Conservation (phyloP, 176 grass and related monocot species). For the Aegilops umbellulata region DNA sequence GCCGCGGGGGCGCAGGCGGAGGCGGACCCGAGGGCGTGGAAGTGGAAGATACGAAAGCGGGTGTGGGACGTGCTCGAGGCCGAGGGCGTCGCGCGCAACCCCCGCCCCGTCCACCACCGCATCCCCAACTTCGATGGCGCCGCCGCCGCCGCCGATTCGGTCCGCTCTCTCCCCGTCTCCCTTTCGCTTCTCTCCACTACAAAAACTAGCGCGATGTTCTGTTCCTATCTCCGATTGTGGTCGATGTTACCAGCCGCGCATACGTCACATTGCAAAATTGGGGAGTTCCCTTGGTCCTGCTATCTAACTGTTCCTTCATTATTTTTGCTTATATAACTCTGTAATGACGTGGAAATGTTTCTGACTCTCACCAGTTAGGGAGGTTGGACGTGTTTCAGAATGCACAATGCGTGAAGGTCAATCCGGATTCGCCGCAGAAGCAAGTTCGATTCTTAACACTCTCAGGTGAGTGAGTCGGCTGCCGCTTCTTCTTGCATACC, state of each 20-base stretch:
- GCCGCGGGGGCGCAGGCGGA: constrained; percentile 33
- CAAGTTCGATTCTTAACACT: constrained; percentile 86
- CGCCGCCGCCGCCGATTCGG: constrained; percentile 52
- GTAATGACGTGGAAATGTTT: neutral
- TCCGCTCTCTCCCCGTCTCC: neutral
- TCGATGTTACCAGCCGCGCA: neutral
- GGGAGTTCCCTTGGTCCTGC: neutral
- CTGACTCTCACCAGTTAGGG: constrained; percentile 45
- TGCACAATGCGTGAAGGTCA: constrained; percentile 79
- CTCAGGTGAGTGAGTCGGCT: constrained; percentile 58
- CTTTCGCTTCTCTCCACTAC: neutral
- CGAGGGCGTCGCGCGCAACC: constrained; percentile 63
- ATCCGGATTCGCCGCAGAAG: constrained; percentile 89
- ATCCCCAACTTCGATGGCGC: constrained; percentile 92
- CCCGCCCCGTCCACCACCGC: constrained; percentile 89
- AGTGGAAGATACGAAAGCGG: constrained; percentile 77
- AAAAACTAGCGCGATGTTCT: neutral
- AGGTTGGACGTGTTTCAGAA: constrained; percentile 59
- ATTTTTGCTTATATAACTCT: neutral
- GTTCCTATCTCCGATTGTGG: neutral
- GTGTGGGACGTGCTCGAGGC: constrained; percentile 84
- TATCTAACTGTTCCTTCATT: neutral
- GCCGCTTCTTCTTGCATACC: neutral
- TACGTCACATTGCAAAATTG: neutral
- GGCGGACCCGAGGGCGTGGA: constrained; percentile 68